phyloP scores from a whole-genome alignment of 1,284 basidiomycete species.

The Cerioporus squamosus region DNA sequence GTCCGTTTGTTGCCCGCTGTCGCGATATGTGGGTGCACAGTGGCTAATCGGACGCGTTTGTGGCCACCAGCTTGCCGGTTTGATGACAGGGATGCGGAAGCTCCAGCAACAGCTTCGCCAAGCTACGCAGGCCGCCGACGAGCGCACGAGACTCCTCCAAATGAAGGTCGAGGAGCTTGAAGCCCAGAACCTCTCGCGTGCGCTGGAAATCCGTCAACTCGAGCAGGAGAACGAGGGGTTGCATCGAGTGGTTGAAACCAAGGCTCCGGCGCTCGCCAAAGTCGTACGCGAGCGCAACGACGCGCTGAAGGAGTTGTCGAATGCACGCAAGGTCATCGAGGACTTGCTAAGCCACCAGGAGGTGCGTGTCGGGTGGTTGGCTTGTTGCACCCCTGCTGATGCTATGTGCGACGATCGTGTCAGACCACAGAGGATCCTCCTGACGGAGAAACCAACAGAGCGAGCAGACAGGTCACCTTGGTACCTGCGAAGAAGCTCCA shows the following conservation, averaged over 20 bases:
- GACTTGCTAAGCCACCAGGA: constrained; percentile 16
- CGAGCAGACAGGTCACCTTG: not conserved
- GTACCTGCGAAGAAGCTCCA: not conserved
- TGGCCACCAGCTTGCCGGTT: constrained; percentile 20
- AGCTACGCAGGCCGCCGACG: constrained; percentile 4
- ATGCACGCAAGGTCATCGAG: constrained; percentile 22
- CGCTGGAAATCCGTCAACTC: constrained; percentile 15
- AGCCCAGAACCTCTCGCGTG: constrained; percentile 15
- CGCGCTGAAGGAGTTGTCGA: constrained; percentile 22
- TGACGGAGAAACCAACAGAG: not conserved
- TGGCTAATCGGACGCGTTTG: not conserved
- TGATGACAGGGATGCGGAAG: constrained; percentile 14
- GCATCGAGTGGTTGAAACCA: constrained; percentile 13
- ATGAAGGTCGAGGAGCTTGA: constrained; percentile 24
- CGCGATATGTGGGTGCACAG: not conserved
- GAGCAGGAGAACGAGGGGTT: constrained; percentile 27
- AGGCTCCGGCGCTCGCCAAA: constrained; percentile 12
- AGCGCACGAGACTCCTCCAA: constrained; percentile 5
- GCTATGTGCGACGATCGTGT: not conserved
- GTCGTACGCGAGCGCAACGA: constrained; percentile 24
- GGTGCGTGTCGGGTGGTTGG: constrained; percentile 6
- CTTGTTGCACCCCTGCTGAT: not conserved
- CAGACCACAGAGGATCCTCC: not conserved
- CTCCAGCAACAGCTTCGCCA: constrained; percentile 22
- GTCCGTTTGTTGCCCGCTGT: not conserved